Evolutionary conservation across 2,329 filamentous ascomycete genomes (phyloP).

Genomic region (Orbilia brochopaga): DNA sequence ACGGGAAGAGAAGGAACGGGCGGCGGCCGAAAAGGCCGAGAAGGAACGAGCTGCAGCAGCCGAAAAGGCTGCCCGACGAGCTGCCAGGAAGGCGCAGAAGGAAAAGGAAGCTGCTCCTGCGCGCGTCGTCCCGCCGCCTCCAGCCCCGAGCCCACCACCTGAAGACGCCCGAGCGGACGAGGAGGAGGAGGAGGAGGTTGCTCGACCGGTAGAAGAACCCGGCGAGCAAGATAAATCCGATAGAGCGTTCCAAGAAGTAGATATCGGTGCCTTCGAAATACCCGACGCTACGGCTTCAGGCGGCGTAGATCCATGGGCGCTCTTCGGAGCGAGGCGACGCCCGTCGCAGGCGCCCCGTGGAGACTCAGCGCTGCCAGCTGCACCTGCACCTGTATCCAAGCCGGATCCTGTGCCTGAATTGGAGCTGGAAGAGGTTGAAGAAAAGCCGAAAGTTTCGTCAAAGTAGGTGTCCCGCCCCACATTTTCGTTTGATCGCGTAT

Average conservation of each 20-base stretch:
- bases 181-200: no score
- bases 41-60: slow-evolving; percentile 6
- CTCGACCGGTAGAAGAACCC: slow-evolving; percentile 9
- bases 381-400: slow-evolving; percentile 14
- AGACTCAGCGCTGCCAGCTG: slow-evolving; percentile 18
- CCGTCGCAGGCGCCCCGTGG: slow-evolving; percentile 19
- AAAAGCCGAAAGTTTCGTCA: slow-evolving; percentile 26
- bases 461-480: slow-evolving; percentile 22
- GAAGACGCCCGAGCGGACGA: no score
- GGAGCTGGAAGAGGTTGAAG: slow-evolving; percentile 18
- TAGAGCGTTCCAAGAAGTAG: slow-evolving; percentile 22
- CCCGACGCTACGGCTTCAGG: slow-evolving; percentile 49
- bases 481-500: background rate
- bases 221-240: slow-evolving; percentile 7
- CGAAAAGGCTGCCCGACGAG: slow-evolving; percentile 21
- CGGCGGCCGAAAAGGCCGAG: slow-evolving; percentile 20
- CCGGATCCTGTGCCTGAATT: slow-evolving; percentile 13
- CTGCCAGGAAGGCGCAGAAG: slow-evolving; percentile 18
- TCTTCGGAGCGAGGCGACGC: slow-evolving; percentile 50
- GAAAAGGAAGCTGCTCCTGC: slow-evolving; percentile 9
- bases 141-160: slow-evolving; percentile 16
- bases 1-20: slow-evolving; percentile 42
- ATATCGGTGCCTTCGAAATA: slow-evolving; percentile 46
- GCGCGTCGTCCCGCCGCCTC: slow-evolving; percentile 16
- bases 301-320: slow-evolving; percentile 47